Percentiles rank a stretch among this genome's conserved stretches.
These are phyloP conservation scores for Ceratobasidium papillatum DNA, from an alignment of 1,284 basidiomycete species.

Conservation along the genomic window DNA sequence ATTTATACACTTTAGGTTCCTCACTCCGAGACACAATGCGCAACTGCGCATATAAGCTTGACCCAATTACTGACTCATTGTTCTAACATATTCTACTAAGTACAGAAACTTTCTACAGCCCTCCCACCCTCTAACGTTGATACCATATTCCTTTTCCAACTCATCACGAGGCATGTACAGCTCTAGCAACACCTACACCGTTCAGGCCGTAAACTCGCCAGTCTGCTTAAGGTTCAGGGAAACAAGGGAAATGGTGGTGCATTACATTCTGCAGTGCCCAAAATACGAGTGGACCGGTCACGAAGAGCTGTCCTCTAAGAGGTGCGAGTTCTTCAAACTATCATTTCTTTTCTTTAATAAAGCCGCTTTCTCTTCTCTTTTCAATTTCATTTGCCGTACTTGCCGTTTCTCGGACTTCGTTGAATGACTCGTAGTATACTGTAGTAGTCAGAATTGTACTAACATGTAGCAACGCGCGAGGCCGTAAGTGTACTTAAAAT, in stretches of 20 bases:
- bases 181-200: conserved; percentile 3
- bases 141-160: neutral
- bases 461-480: too few species aligned
- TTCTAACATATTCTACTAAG: too few species aligned
- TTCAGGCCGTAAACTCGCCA: conserved; percentile 5
- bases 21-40: too few species aligned
- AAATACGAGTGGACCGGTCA: neutral
- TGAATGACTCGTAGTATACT: neutral
- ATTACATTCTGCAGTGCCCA: neutral
- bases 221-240: neutral
- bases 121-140: too few species aligned
- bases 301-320: neutral
- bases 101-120: too few species aligned
- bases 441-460: too few species aligned
- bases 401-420: neutral
- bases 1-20: too few species aligned
- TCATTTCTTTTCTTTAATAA: neutral
- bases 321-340: neutral
- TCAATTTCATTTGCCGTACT: neutral
- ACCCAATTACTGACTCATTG: too few species aligned
- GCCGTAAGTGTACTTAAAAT: too few species aligned
- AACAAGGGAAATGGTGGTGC: neutral
- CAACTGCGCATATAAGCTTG: too few species aligned
- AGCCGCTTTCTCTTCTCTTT: neutral
- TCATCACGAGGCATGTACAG: conserved; percentile 6